A percentile compares a stretch with the other conserved stretches of the same genome.
Conservation (phyloP, 2,329 filamentous ascomycete species). For the Xylaria sp. region DNA sequence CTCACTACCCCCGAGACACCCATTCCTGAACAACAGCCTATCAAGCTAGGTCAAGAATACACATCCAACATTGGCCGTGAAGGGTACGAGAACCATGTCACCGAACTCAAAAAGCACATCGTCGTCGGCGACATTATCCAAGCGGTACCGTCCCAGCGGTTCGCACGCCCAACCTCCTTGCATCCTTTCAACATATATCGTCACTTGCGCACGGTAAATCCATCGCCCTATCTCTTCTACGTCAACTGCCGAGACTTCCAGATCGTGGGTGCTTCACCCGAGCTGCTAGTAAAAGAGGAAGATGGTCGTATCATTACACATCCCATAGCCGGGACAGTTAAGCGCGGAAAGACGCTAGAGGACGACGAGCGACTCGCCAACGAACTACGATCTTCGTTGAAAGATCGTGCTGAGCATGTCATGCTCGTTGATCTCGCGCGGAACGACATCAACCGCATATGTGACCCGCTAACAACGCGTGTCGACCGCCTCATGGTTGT, state of each 20-base stretch:
- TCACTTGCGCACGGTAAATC: constrained; percentile 95
- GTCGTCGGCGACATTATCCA: constrained; percentile 95
- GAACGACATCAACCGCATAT: constrained; percentile 96
- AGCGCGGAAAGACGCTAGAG: constrained; percentile 80
- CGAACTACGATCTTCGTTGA: constrained; percentile 80
- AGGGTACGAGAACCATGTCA: constrained; percentile 93
- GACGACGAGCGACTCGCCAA: constrained; percentile 84
- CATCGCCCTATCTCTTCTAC: constrained; percentile 97
- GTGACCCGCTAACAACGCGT: constrained; percentile 86
- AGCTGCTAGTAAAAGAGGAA: constrained; percentile 92
- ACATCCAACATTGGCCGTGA: constrained; percentile 89
- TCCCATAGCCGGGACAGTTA: constrained; percentile 95
- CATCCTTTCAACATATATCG: constrained; percentile 99
- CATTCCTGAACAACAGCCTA: constrained; percentile 78
- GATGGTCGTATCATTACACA: constrained; percentile 90
- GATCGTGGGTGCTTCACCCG: constrained; percentile 93
- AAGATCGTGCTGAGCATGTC: constrained; percentile 94
- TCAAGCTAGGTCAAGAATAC: constrained; percentile 79
- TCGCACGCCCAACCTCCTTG: constrained; percentile 86
- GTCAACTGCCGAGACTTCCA: constrained; percentile 92
- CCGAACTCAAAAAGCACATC: constrained; percentile 88
- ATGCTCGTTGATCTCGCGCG: constrained; percentile 97
- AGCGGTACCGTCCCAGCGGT: constrained; percentile 92
- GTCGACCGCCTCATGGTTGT: constrained; percentile 96
- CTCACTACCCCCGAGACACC: constrained; percentile 80